Conservation (phyloP, 495 filamentous ascomycete species). For the Astrocystis sublimbata region DNA sequence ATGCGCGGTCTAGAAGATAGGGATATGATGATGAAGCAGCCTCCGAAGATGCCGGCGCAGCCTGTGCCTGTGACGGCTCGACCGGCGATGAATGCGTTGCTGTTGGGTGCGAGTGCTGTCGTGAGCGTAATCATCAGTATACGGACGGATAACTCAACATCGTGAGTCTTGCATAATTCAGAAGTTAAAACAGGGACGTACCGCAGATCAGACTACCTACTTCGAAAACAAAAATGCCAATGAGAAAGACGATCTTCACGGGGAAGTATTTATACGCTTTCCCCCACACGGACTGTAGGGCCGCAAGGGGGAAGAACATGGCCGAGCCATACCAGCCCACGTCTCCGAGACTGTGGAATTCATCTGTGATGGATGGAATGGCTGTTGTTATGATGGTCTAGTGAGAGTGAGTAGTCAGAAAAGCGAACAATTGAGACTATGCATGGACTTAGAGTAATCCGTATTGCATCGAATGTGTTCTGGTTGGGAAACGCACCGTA, state of each 20-base stretch:
- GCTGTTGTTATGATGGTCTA: constrained; percentile 36
- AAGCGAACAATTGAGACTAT: no score
- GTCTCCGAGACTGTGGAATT: constrained; percentile 49
- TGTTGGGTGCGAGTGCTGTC: constrained; percentile 48
- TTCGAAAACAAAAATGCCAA: constrained; percentile 50
- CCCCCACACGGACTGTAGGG: constrained; percentile 55
- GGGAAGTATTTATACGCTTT: constrained; percentile 56
- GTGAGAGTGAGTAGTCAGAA: no score
- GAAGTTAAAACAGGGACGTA: no score
- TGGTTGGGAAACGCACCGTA: constrained; percentile 50
- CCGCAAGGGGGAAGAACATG: constrained; percentile 56
- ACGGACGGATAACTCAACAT: no score
- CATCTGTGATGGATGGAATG: constrained; percentile 51
- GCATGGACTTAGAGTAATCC: no score
- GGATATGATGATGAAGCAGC: constrained; percentile 50
- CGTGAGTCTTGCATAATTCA: no score
- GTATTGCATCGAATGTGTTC: no score
- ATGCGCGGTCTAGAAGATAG: constrained; percentile 41
- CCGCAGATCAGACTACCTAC: constrained; percentile 54
- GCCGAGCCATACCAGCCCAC: constrained; percentile 58
- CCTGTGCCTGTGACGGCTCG: constrained; percentile 54
- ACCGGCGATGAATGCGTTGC: constrained; percentile 54
- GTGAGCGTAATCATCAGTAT: no score
- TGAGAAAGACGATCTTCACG: constrained; percentile 52
- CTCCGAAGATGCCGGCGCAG: constrained; percentile 45